These are phyloP conservation scores for Excoecaria agallocha DNA, from an alignment of 345 rosid species.

Conservation along the genomic window DNA sequence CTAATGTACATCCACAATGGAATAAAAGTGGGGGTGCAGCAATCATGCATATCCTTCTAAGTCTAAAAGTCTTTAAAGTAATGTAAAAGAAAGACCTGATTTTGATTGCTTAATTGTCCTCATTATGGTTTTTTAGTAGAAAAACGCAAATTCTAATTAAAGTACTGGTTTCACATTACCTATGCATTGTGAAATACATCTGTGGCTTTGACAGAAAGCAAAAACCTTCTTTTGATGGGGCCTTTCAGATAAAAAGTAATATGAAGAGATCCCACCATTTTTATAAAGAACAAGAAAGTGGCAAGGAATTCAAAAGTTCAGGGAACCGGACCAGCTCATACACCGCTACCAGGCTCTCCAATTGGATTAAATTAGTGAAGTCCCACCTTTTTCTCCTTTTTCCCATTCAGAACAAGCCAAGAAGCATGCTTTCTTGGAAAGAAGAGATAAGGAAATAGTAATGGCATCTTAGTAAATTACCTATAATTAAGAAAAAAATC, in stretches of 20 bases:
- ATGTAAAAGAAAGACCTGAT: neutral
- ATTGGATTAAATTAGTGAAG: no score
- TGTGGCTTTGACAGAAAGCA: neutral
- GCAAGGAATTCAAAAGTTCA: neutral
- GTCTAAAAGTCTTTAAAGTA: neutral
- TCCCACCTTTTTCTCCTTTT: neutral
- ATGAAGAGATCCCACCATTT: neutral
- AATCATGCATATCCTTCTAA: neutral
- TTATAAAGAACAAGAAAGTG: neutral
- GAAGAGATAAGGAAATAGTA: no score
- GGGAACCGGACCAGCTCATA: neutral
- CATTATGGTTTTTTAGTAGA: neutral
- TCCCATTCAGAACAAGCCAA: neutral
- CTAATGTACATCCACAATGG: neutral
- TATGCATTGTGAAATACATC: neutral
- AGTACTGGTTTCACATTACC: neutral
- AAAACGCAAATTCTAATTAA: neutral
- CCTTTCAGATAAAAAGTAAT: conserved; percentile 1
- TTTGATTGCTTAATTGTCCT: neutral
- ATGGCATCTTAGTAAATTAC: neutral
- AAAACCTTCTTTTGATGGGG: neutral
- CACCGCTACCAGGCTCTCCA: neutral
- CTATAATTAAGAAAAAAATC: no score
- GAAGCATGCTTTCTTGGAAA: neutral
- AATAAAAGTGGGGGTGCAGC: neutral